Evolutionary conservation across 768 basidiomycete genomes (phyloP), one percentile per base, ranked within the genome.

Genomic region (Baorangia bicolor): DNA sequence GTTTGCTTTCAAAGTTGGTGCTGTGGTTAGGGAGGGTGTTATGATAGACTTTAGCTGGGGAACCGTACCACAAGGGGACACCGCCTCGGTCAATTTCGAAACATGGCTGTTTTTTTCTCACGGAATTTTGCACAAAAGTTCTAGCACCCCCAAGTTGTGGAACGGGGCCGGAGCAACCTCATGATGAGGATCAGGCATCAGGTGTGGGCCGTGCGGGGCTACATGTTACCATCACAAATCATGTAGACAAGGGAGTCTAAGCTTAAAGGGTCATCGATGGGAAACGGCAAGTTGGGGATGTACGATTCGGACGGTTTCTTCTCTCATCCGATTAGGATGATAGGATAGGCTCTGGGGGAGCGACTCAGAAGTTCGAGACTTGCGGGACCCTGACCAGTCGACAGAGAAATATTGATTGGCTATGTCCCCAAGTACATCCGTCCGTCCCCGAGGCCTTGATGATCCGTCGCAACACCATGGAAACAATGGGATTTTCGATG

Each of bases 381-480:
- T 8, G 28, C 9, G 8, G 9, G 28, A 30, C 10, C 28, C 9
- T 10, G 28, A 10, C 8, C 28, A 30, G 28, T 9, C 10, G 28
- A 30, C 28, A 30, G 28, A 30, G 30, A 30, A 30, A 30, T 11
- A 30, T 30, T 11, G 30, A 11, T 30, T 30, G 30, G 30, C 30
- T 30, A 4, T 30, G 3, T 11, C 10, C 10, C 10, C 30, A 30
- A 30, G 18, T 42, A n/a, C 42, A 28, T 44, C 27, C 27, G 27
- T 4, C 10, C n/a, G 20, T 44, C 25, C 23, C 14, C 23, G 10
- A 43, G 18, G 18, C 18, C 16, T 28, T 30, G 30, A 30, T 30
- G 30, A 30, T 30, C 5, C 30, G 13, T 44, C 43, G 43, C 43
- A 13, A 44, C 28, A 31, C 44, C 60, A 61, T 61, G 58, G 60